Percentiles rank a stretch among this genome's conserved stretches.
These are phyloP conservation scores for Malassezia vespertilionis DNA, from an alignment of 1,284 basidiomycete genomes.

Conservation along the genomic window DNA sequence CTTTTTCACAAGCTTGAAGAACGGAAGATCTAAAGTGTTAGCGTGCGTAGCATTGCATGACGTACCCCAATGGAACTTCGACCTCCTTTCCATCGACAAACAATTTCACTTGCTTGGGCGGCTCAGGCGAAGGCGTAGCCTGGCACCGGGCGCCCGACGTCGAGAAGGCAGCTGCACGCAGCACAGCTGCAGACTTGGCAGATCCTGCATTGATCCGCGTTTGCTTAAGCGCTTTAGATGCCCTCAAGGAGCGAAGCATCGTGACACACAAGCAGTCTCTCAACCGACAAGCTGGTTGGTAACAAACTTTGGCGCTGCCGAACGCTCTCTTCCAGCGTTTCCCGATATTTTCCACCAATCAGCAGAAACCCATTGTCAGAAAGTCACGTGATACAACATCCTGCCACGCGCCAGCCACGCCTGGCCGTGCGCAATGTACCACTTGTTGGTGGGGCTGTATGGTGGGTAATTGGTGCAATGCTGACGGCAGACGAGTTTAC, in stretches of 20 bases:
- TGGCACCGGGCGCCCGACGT: conserved; percentile 27
- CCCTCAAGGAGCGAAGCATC: conserved; percentile 18
- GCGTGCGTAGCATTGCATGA: background rate
- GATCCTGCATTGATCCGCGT: conserved; percentile 8
- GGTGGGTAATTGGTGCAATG: conserved; percentile 3
- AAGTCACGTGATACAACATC: conserved; percentile 8
- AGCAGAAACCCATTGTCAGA: conserved; percentile 1
- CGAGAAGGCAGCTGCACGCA: conserved; percentile 22
- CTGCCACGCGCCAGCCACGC: conserved; percentile 1
- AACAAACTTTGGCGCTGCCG: background rate
- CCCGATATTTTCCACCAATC: conserved; percentile 18
- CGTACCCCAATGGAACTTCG: conserved; percentile 42
- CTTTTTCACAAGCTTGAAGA: conserved; percentile 75
- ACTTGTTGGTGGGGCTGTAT: conserved; percentile 16
- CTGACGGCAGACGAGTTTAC: conserved; percentile 23
- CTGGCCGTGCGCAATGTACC: conserved; percentile 13
- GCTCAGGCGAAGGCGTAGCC: conserved; percentile 33
- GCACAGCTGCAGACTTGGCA: conserved; percentile 1
- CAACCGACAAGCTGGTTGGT: background rate
- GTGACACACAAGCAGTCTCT: conserved; percentile 7
- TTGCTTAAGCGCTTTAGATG: conserved; percentile 7
- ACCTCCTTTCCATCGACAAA: conserved; percentile 46
- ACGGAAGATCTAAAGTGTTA: conserved; percentile 51
- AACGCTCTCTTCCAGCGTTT: background rate
- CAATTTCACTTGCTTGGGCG: conserved; percentile 46